phyloP scores from a whole-genome alignment of 495 filamentous ascomycete species.

The Lophiostoma macrostomum region DNA sequence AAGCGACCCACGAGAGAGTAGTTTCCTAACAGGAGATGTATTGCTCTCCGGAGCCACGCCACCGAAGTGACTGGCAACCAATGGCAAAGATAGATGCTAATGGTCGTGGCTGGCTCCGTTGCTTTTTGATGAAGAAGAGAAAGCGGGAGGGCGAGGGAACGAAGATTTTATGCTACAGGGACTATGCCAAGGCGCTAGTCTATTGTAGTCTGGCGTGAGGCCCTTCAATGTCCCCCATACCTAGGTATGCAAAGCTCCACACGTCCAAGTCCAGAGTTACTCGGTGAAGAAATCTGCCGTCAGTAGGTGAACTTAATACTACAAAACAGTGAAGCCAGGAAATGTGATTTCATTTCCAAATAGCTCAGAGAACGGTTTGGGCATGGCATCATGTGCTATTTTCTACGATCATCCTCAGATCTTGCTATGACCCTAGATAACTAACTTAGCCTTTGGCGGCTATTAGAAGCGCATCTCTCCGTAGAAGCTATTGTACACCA shows the following conservation, averaged over 20 bases:
- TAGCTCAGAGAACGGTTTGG: too few species aligned
- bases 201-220: conserved; percentile 1
- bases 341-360: too few species aligned
- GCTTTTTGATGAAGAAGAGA: conserved; percentile 32
- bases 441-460: too few species aligned
- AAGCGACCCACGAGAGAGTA: conserved; percentile 37
- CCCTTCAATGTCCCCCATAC: too few species aligned
- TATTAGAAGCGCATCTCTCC: neutral
- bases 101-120: conserved; percentile 40
- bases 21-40: conserved; percentile 33
- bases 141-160: conserved; percentile 15
- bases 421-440: too few species aligned
- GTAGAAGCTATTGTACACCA: conserved; percentile 8
- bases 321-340: too few species aligned
- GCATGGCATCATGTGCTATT: too few species aligned
- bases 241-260: too few species aligned
- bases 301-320: too few species aligned
- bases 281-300: too few species aligned
- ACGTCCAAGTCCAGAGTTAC: too few species aligned
- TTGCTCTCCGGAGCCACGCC: conserved; percentile 36
- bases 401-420: too few species aligned
- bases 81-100: conserved; percentile 20
- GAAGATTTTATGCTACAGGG: conserved; percentile 28
- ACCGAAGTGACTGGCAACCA: conserved; percentile 37
- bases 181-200: conserved; percentile 12